Conservation (phyloP, 2,329 filamentous ascomycete genomes). For the Fusarium mexicanum region DNA sequence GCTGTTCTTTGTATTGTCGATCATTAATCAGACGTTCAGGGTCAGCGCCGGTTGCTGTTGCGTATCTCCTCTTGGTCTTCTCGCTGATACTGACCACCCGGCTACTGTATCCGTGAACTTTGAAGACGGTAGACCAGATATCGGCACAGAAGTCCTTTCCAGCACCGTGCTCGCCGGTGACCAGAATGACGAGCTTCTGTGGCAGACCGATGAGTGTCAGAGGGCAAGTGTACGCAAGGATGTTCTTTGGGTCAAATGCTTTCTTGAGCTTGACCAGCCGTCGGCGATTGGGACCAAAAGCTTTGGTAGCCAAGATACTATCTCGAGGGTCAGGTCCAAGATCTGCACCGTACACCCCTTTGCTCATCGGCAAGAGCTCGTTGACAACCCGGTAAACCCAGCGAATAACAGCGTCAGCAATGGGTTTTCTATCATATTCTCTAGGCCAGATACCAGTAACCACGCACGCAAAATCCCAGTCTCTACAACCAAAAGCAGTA, state of each 20-base stretch:
- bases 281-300: slow-evolving; percentile 65
- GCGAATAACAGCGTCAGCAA: slow-evolving; percentile 49
- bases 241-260: slow-evolving; percentile 57
- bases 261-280: slow-evolving; percentile 63
- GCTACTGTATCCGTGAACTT: slow-evolving; percentile 27
- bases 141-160: slow-evolving; percentile 70
- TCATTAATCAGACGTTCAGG: slow-evolving; percentile 59
- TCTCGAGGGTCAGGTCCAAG: slow-evolving; percentile 71
- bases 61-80: slow-evolving; percentile 66
- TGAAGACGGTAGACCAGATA: slow-evolving; percentile 59
- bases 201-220: slow-evolving; percentile 51
- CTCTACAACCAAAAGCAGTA: slow-evolving; percentile 70
- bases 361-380: slow-evolving; percentile 59
- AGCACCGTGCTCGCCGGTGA: slow-evolving; percentile 63
- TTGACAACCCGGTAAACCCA: slow-evolving; percentile 67
- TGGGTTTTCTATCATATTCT: slow-evolving; percentile 57
- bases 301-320: slow-evolving; percentile 56
- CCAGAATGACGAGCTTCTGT: slow-evolving; percentile 63
- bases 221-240: slow-evolving; percentile 66
- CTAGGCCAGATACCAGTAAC: slow-evolving; percentile 70
- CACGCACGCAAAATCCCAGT: slow-evolving; percentile 72
- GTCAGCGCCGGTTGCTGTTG: slow-evolving; percentile 58
- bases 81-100: slow-evolving; percentile 49
- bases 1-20: slow-evolving; percentile 69
- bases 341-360: slow-evolving; percentile 67